Conservation (phyloP, 2,329 filamentous ascomycete genomes). For the Fusarium oligoseptatum region DNA sequence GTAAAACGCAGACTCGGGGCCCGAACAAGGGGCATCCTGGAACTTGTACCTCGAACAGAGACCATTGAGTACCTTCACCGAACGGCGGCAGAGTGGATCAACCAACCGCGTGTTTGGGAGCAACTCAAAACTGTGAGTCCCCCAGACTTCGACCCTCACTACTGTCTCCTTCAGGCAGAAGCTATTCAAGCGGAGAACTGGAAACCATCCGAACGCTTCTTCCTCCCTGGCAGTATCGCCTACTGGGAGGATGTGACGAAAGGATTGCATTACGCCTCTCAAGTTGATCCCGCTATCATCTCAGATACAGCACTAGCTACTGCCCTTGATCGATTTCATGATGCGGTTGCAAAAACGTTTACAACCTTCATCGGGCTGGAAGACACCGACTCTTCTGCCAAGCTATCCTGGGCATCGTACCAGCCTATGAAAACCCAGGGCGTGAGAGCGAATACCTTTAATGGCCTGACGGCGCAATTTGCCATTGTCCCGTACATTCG, state of each 20-base stretch:
- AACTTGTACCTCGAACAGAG: background rate
- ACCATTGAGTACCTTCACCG: constrained; percentile 10
- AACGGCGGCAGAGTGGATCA: constrained; percentile 12
- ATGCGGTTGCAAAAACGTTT: background rate
- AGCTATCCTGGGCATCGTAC: background rate
- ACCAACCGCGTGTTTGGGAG: background rate
- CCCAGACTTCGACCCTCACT: background rate
- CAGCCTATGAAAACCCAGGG: background rate
- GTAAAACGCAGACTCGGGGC: constrained; percentile 5
- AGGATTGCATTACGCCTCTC: constrained; percentile 52
- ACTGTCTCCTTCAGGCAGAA: constrained; percentile 9
- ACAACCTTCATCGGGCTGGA: background rate
- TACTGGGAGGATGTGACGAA: constrained; percentile 34
- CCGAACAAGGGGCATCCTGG: constrained; percentile 16
- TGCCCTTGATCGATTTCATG: background rate
- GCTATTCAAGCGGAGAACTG: background rate
- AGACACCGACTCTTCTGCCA: background rate
- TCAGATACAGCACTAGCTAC: constrained; percentile 1
- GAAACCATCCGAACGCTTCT: background rate
- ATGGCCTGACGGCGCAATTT: background rate
- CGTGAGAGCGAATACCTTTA: background rate
- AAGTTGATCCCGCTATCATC: constrained; percentile 33
- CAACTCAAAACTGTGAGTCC: background rate
- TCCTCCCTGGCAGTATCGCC: background rate
- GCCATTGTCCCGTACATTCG: background rate